phyloP scores from a whole-genome alignment of 2,329 filamentous ascomycete genomes.

The Arthrobotrys entomopaga region DNA sequence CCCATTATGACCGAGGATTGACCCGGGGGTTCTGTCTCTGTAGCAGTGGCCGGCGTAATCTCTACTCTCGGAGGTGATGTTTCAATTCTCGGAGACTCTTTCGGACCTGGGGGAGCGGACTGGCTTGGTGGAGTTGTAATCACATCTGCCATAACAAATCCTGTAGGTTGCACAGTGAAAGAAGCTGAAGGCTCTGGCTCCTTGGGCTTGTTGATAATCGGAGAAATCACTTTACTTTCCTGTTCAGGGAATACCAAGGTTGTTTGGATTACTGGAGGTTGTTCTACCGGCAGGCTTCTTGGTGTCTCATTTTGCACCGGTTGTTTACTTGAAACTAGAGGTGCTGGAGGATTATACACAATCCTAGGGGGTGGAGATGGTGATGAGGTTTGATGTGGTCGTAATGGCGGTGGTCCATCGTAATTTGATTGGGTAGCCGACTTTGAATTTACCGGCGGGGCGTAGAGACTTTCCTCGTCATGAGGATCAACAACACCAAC shows the following conservation, averaged over 20 bases:
- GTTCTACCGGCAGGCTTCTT: background rate
- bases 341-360: slow-evolving; percentile 21
- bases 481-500: background rate
- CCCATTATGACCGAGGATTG: background rate
- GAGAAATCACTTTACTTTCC: slow-evolving; percentile 37
- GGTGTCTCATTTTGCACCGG: slow-evolving; percentile 15
- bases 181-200: slow-evolving; percentile 17
- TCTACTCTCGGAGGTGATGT: slow-evolving; percentile 27
- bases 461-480: slow-evolving; percentile 47
- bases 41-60: slow-evolving; percentile 42
- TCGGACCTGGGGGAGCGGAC: slow-evolving; percentile 2
- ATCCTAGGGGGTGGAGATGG: slow-evolving; percentile 47
- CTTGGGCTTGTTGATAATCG: slow-evolving; percentile 13
- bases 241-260: slow-evolving; percentile 29
- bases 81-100: background rate
- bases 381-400: slow-evolving; percentile 43
- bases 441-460: slow-evolving; percentile 28
- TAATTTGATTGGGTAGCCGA: slow-evolving; percentile 4
- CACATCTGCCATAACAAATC: slow-evolving; percentile 30
- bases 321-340: slow-evolving; percentile 1
- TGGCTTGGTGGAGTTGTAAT: slow-evolving; percentile 15
- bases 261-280: slow-evolving; percentile 6
- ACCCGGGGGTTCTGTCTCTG: slow-evolving; percentile 22
- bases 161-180: slow-evolving; percentile 15
- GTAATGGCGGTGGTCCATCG: slow-evolving; percentile 34